Base-by-base conservation (phyloP, 768 basidiomycete species). In the Nidularia pulvinata region DNA sequence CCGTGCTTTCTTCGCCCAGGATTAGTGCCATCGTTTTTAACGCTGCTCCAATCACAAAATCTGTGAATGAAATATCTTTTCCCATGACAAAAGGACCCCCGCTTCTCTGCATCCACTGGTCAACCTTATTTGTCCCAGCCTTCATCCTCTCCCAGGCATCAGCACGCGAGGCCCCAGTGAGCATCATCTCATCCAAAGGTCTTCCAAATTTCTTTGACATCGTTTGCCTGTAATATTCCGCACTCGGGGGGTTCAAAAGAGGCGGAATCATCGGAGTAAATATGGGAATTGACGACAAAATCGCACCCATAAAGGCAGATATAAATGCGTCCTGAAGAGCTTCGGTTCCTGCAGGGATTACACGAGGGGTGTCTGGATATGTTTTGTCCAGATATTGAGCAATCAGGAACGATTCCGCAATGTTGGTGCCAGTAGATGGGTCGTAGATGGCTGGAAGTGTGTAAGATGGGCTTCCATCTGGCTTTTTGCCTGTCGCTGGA, bases 381-480 rank as follows among this genome's bases (percentile, higher is more conserved):
- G 69, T 67, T 2, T 68, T 63, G 52, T 84, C 83, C 51, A 84
- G 69, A 61, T 85, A 82, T 10, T 67, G 56, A 1, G 77, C 80
- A 52, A 85, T 84, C 34, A 56, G 59, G 39, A 65, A 56, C 0
- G 82, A 82, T 25, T 83, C 78, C 7, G 72, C 56, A 33, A 83
- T 36, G 7, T 65, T 52, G 2, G 59, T 55, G 6, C 67, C 68
- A 6, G 77, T 81, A 35, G 61, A 61, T 0, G 74, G 71, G 58
- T 84, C 82, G 57, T 75, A 61, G 49, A 86, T 80, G 33, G 74
- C 68, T 0, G 84, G 83, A 0, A 81, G 65, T 7, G 78, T 81
- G 62, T 81, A 80, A 37, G 53, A 53, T 1, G 60, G 67, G 9
- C 50, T 47, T 1, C 72, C 73, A 46, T 75, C 69, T 2, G 61